Conservation (phyloP, 2,329 filamentous ascomycete genomes). For the Sporothrix curviconia region DNA sequence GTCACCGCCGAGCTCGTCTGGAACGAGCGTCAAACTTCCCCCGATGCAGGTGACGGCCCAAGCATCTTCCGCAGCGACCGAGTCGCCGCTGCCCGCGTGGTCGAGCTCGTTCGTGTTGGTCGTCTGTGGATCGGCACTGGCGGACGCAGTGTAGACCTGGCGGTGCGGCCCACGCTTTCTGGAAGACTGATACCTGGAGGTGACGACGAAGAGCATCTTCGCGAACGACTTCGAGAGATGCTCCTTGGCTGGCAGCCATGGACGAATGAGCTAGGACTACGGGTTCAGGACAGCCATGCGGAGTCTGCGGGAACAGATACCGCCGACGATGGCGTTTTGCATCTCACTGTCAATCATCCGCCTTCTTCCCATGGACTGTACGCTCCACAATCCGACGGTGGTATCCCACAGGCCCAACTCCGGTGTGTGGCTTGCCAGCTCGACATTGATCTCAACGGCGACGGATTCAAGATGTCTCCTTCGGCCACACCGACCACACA, state of each 20-base stretch:
- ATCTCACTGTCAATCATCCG: conserved; percentile 13
- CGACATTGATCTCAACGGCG: neutral
- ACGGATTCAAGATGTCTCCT: neutral
- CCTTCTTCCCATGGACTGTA: conserved; percentile 13
- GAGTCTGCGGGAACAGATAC: neutral
- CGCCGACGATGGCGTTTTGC: neutral
- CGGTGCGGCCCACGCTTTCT: conserved; percentile 9
- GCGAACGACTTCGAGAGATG: neutral
- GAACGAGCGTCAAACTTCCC: neutral
- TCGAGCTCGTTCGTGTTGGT: conserved; percentile 16
- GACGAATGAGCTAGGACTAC: conserved; percentile 7
- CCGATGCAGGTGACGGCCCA: neutral
- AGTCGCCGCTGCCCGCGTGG: conserved; percentile 15
- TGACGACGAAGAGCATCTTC: neutral
- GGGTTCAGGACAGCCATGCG: neutral
- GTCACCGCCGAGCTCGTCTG: conserved; percentile 17
- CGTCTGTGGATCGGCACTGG: conserved; percentile 16
- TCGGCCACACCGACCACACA: no score
- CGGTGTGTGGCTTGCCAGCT: conserved; percentile 15
- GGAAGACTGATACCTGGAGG: neutral
- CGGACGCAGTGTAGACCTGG: conserved; percentile 13
- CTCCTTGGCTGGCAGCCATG: conserved; percentile 3
- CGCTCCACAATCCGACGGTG: neutral
- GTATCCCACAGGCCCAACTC: conserved; percentile 17
- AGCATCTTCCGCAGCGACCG: conserved; percentile 1